Evolutionary conservation across 2,329 filamentous ascomycete genomes (phyloP).

Genomic region (Cytospora paraplurivora): DNA sequence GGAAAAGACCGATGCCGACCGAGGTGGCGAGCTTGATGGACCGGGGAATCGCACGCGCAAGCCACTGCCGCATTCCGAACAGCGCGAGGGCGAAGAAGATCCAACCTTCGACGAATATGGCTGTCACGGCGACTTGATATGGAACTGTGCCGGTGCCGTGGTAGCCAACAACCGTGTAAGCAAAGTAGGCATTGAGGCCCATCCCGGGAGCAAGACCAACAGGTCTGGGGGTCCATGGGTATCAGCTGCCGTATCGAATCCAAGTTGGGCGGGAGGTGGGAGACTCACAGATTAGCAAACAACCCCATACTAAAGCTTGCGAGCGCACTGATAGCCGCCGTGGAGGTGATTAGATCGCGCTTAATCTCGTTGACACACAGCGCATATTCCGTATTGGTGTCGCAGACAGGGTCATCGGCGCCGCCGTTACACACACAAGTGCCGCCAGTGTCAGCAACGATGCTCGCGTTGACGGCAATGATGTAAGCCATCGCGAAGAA

Average conservation of each 20-base stretch:
- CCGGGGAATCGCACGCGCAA: constrained; percentile 78
- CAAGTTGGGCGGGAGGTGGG: not conserved
- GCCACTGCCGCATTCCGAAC: constrained; percentile 83
- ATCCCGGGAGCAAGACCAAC: constrained; percentile 74
- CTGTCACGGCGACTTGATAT: constrained; percentile 76
- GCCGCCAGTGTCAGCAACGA: constrained; percentile 66
- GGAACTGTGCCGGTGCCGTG: constrained; percentile 74
- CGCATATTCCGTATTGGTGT: constrained; percentile 58
- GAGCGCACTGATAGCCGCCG: constrained; percentile 78
- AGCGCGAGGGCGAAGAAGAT: constrained; percentile 81
- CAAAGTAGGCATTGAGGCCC: constrained; percentile 86
- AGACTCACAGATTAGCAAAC: constrained; percentile 69
- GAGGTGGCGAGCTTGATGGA: constrained; percentile 87
- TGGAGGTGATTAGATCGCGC: constrained; percentile 81
- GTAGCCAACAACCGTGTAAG: constrained; percentile 77
- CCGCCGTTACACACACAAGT: constrained; percentile 71
- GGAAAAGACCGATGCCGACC: constrained; percentile 82
- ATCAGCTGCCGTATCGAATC: constrained; percentile 8
- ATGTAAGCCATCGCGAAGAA: constrained; percentile 68
- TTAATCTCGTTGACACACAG: constrained; percentile 67
- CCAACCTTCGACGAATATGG: constrained; percentile 86
- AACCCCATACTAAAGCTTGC: constrained; percentile 83
- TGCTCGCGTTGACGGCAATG: constrained; percentile 51
- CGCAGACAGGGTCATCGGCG: constrained; percentile 55
- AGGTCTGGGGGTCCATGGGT: constrained; percentile 42